phyloP scores from a whole-genome alignment of 2,329 filamentous ascomycete genomes.

The Aspergillus bombycis region DNA sequence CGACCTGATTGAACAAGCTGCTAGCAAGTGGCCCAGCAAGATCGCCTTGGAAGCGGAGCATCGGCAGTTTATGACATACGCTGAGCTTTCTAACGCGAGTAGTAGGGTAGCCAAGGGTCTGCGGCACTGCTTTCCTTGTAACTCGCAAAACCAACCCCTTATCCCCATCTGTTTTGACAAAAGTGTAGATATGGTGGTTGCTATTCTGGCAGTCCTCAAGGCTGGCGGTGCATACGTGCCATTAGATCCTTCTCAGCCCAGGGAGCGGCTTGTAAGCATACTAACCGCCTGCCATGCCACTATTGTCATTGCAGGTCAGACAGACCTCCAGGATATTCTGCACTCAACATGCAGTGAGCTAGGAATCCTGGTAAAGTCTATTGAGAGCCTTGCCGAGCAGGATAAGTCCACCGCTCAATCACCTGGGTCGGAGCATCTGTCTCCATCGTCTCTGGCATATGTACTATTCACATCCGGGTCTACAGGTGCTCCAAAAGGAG shows the following conservation, averaged over 20 bases:
- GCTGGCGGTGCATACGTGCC: neutral
- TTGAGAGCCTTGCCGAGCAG: neutral
- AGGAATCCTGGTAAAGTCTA: neutral
- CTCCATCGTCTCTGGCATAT: neutral
- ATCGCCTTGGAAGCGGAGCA: neutral
- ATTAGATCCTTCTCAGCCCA: neutral
- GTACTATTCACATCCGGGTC: neutral
- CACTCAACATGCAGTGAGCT: neutral
- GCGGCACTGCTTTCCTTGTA: neutral
- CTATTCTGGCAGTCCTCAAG: neutral
- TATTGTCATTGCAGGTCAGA: neutral
- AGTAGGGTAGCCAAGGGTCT: neutral
- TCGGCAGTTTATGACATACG: neutral
- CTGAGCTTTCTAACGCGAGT: neutral
- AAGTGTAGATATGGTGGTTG: neutral
- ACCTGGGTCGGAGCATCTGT: neutral
- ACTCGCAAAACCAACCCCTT: neutral
- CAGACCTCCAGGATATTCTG: neutral
- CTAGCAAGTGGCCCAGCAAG: neutral
- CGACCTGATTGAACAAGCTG: neutral
- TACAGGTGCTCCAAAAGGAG: neutral
- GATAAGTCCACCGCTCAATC: neutral
- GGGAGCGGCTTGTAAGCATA: neutral
- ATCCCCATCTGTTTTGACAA: neutral
- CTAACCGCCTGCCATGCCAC: neutral